Conservation (phyloP, 2,329 filamentous ascomycete genomes). For the Gaeumannomyces sp. region DNA sequence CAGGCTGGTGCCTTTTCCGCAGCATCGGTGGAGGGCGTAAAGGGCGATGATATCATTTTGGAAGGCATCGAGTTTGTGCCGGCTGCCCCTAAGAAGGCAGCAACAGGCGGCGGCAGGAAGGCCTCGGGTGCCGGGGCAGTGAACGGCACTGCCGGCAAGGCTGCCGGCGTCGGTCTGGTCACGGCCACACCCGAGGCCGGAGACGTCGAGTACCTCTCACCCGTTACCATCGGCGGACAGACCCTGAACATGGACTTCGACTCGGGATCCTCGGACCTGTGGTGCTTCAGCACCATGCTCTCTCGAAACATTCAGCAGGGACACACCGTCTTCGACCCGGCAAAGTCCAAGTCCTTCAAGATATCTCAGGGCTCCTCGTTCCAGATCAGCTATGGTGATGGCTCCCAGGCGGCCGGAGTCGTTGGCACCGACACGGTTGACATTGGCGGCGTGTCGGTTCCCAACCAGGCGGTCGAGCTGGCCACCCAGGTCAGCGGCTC, state of each 20-base stretch:
- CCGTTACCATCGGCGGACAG: constrained; percentile 64
- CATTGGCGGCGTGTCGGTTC: constrained; percentile 58
- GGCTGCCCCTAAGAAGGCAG: constrained; percentile 3
- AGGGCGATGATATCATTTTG: background rate
- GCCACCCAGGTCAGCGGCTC: constrained; percentile 51
- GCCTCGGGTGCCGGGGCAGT: background rate
- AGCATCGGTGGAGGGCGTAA: background rate
- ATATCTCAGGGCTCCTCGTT: constrained; percentile 43
- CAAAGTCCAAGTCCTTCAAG: constrained; percentile 28
- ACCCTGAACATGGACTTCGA: constrained; percentile 65
- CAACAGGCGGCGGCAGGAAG: too few relatives aligned
- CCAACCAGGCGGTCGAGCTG: constrained; percentile 60
- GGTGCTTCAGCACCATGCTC: constrained; percentile 63
- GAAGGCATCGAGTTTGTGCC: background rate
- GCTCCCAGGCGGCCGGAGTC: constrained; percentile 54
- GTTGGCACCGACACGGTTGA: constrained; percentile 63
- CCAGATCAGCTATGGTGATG: constrained; percentile 63
- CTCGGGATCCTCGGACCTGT: constrained; percentile 70
- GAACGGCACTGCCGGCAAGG: constrained; percentile 11
- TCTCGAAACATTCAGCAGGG: constrained; percentile 33
- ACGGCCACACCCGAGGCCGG: constrained; percentile 57
- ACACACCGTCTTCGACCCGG: constrained; percentile 39
- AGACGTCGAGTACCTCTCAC: constrained; percentile 64
- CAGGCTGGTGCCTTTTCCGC: constrained; percentile 2
- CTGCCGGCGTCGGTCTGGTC: constrained; percentile 47